Conservation (phyloP, 129 eudicot species). For the Saposhnikovia divaricata region DNA sequence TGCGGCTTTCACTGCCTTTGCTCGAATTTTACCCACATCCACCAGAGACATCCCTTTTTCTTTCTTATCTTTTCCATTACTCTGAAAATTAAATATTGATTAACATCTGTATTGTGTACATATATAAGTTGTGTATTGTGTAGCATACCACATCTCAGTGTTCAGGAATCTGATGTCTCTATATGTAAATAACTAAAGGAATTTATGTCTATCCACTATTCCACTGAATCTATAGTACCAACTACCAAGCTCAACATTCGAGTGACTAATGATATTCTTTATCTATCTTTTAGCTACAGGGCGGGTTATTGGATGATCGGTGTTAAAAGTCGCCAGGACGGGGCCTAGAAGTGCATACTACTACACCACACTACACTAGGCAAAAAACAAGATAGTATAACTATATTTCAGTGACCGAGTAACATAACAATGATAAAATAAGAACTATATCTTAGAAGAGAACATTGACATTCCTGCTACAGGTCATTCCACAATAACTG, state of each 20-base stretch:
- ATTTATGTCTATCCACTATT: neutral
- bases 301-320: neutral
- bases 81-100: conserved; percentile 25
- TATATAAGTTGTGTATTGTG: too few species aligned
- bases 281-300: neutral
- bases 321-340: too few species aligned
- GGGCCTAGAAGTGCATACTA: too few species aligned
- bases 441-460: too few species aligned
- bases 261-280: neutral
- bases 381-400: neutral
- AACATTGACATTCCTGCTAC: too few species aligned
- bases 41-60: conserved; percentile 70
- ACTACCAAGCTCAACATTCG: neutral
- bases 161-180: neutral
- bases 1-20: conserved; percentile 80
- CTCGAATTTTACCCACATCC: conserved; percentile 81
- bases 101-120: neutral
- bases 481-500: too few species aligned
- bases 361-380: neutral
- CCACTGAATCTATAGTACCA: neutral
- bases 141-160: neutral
- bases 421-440: too few species aligned
- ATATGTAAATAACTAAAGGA: neutral
- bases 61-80: conserved; percentile 39
- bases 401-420: neutral